Evolutionary conservation across 495 filamentous ascomycete genomes (phyloP), one percentile per base, ranked within the genome.

Genomic region (Aspergillus nanangensis): DNA sequence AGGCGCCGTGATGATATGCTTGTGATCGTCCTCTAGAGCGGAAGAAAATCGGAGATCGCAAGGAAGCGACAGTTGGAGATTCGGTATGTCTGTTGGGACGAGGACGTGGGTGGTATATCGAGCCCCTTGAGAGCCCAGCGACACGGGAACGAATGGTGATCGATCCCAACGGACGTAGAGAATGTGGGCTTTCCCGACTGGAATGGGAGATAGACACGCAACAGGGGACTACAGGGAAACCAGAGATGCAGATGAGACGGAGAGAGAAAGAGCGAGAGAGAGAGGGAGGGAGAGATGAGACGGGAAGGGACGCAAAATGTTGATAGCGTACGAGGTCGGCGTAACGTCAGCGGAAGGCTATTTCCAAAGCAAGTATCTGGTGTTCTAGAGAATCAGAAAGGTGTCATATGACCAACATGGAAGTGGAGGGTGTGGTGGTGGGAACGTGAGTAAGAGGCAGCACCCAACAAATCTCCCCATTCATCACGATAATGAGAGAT

Each of bases 1-100:
- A 3, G n/a, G 35, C 31, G 44, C 41, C n/a, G 34, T 42, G 37
- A 35, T 38, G 29, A 55, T 55, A 51, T 47, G 49, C 54, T 51
- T 61, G 57, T 53, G 57, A 61, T 56, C 42, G 42, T 21, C 44
- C 36, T 29, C 15, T 35, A 19, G 21, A 14, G 8, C 31, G 9
- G 25, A 29, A 7, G 11, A 29, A 5, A 11, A 29, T 29, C 25
- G 25, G 25, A 5, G 25, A 5, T 29, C 11, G 25, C 25, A n/a
- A n/a, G n/a, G n/a, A n/a, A n/a, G n/a, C 25, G 7, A 29, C 25
- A 5, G 25, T 29, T 29, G 25, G 25, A 29, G 25, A 5, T 29
- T 29, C 11, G 25, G 25, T 29, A 29, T 29, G 25, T 29, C 25
- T 5, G 25, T 29, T 29, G 25, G 25, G 25, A 11, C 25, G 25